These are phyloP conservation scores for Agrostemma githago DNA, from an alignment of 148 eudicot genomes.

Conservation along the genomic window DNA sequence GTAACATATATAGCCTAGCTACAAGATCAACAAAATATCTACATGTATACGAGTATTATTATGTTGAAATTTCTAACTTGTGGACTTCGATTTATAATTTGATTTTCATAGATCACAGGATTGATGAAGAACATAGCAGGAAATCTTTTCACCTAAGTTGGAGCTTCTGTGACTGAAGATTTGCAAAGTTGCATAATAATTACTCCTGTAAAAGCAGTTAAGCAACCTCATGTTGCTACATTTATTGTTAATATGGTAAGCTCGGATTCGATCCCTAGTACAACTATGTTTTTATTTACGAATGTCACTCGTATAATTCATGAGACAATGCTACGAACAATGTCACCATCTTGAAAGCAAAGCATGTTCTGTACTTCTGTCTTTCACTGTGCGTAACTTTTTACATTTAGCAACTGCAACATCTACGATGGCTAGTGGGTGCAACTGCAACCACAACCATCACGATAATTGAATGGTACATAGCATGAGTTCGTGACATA, in stretches of 20 bases:
- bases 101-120: slow-evolving; percentile 16
- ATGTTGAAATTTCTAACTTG: neutral
- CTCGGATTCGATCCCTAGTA: neutral
- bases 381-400: too few relatives aligned
- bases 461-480: too few relatives aligned
- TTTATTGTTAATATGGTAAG: neutral
- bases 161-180: neutral
- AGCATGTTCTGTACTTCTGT: too few relatives aligned
- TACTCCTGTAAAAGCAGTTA: neutral
- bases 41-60: neutral
- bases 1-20: slow-evolving; percentile 28
- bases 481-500: too few relatives aligned
- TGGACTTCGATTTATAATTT: neutral
- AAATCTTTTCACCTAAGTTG: slow-evolving; percentile 15
- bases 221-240: slow-evolving; percentile 29
- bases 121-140: slow-evolving; percentile 28
- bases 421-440: too few relatives aligned
- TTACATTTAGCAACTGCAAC: too few relatives aligned
- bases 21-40: neutral
- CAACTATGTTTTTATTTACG: neutral
- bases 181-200: neutral
- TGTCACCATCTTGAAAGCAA: too few relatives aligned
- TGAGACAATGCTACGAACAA: too few relatives aligned
- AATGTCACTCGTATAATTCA: neutral
- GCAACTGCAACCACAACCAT: too few relatives aligned